Conservation (phyloP, 2,329 filamentous ascomycete genomes). For the Aspergillus ochraceus region DNA sequence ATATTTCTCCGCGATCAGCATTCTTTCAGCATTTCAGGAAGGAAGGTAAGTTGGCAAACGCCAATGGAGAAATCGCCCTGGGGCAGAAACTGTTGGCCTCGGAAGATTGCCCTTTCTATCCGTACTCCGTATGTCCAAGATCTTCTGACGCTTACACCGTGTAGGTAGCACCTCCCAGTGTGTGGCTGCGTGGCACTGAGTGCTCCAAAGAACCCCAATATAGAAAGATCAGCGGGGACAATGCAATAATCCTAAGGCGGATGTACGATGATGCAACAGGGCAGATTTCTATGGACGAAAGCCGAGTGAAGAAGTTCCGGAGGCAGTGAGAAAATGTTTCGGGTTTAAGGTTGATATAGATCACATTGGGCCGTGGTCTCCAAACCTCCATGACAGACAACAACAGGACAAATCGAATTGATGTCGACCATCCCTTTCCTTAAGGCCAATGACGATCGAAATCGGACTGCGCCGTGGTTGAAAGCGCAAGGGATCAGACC, state of each 20-base stretch:
- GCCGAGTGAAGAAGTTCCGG: not conserved
- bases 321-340: not conserved
- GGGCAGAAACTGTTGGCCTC: constrained; percentile 1
- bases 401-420: not conserved
- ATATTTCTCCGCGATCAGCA: not conserved
- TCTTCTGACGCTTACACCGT: too few species aligned
- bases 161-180: too few species aligned
- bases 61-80: not conserved
- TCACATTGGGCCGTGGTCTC: not conserved
- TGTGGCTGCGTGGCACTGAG: too few species aligned
- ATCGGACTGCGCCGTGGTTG: constrained; percentile 3
- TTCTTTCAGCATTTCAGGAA: not conserved
- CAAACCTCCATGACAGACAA: not conserved
- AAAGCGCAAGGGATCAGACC: constrained; percentile 13
- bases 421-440: not conserved
- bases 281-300: not conserved
- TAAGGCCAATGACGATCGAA: not conserved
- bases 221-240: not conserved
- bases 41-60: not conserved
- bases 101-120: not conserved
- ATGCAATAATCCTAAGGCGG: constrained; percentile 1
- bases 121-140: too few species aligned
- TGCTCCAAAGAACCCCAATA: not conserved
- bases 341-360: not conserved
- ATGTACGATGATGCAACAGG: constrained; percentile 7